Conservation (phyloP, 106 monocot genomes). For the Cymbidium sinense region DNA sequence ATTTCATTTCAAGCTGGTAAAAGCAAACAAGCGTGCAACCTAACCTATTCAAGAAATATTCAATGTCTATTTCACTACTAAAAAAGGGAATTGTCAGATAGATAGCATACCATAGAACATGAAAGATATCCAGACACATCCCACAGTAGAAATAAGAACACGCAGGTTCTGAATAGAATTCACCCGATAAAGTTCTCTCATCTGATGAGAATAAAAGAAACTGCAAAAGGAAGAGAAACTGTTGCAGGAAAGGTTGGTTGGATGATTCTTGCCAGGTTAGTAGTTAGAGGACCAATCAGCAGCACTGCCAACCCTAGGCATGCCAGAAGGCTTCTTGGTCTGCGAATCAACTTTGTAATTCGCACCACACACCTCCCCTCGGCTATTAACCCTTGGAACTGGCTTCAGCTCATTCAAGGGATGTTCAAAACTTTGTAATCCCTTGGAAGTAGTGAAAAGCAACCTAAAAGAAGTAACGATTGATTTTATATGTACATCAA, state of each 20-base stretch:
- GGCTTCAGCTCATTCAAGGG: constrained; percentile 57
- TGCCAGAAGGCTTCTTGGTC: constrained; percentile 25
- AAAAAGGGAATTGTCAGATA: background rate
- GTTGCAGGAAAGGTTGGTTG: background rate
- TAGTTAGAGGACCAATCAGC: constrained; percentile 41
- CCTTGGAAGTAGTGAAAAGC: constrained; percentile 75
- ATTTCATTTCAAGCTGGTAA: too few relatives aligned
- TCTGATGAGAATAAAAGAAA: background rate
- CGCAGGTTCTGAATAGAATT: too few relatives aligned
- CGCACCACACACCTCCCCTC: constrained; percentile 50
- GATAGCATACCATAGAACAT: background rate
- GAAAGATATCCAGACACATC: background rate
- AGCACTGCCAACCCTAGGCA: constrained; percentile 50
- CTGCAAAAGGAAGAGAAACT: background rate
- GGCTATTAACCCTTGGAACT: constrained; percentile 82
- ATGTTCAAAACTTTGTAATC: constrained; percentile 81
- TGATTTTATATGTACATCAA: too few relatives aligned
- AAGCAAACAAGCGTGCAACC: too few relatives aligned
- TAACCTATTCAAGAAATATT: background rate
- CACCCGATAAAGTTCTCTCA: background rate
- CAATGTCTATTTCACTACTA: background rate
- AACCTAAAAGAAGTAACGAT: constrained; percentile 34
- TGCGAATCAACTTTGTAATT: constrained; percentile 36
- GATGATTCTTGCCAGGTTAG: background rate
- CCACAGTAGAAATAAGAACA: background rate